Percentiles rank a stretch among this genome's conserved stretches.
Conservation (phyloP, 2,329 filamentous ascomycete species). For the Zymoseptoria pseudotritici region DNA sequence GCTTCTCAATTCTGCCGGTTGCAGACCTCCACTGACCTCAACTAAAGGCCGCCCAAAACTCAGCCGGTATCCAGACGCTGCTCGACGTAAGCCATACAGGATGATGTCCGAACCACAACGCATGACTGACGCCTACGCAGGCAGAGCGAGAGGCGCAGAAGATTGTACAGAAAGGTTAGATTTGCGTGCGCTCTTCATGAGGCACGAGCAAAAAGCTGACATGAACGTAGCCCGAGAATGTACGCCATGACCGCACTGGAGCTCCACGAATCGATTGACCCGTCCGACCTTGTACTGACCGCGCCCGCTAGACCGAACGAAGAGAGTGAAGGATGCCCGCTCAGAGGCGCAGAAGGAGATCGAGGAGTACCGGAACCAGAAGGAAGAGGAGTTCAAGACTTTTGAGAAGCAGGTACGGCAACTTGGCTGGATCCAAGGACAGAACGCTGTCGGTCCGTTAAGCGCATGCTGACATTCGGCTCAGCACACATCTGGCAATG, state of each 20-base stretch:
- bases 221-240: slow-evolving; percentile 82
- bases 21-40: neutral
- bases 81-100: slow-evolving; percentile 68
- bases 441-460: neutral
- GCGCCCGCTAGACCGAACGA: slow-evolving; percentile 66
- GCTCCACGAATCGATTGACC: slow-evolving; percentile 1
- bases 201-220: slow-evolving; percentile 1
- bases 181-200: neutral
- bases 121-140: slow-evolving; percentile 46
- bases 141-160: slow-evolving; percentile 97
- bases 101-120: slow-evolving; percentile 5
- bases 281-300: slow-evolving; percentile 8
- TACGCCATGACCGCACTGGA: slow-evolving; percentile 37
- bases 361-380: slow-evolving; percentile 78
- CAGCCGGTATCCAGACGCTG: slow-evolving; percentile 94
- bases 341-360: slow-evolving; percentile 97
- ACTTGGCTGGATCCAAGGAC: neutral
- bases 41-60: slow-evolving; percentile 89
- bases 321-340: slow-evolving; percentile 93
- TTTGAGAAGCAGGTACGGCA: slow-evolving; percentile 68
- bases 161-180: slow-evolving; percentile 93
- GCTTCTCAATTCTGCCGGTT: neutral
- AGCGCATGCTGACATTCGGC: slow-evolving; percentile 1
- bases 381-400: slow-evolving; percentile 91
- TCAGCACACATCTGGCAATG: slow-evolving; percentile 88